Percentiles rank a stretch among this genome's conserved stretches.
These are phyloP conservation scores for Diaporthe humulicola DNA, from an alignment of 2,329 filamentous ascomycete genomes.

Conservation along the genomic window DNA sequence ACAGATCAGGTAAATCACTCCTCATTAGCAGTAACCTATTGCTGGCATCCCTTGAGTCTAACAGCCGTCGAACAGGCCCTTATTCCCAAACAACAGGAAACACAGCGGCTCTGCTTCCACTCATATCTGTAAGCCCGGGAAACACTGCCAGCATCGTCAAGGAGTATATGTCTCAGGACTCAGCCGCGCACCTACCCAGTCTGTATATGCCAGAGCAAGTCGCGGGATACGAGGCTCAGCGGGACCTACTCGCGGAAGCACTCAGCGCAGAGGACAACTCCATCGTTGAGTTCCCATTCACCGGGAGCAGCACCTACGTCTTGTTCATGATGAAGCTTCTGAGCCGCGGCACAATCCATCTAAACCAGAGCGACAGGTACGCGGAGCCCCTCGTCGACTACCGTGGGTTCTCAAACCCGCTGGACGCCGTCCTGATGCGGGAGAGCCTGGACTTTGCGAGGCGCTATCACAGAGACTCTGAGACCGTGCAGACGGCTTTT, in stretches of 20 bases:
- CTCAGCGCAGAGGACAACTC: not conserved
- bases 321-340: not conserved
- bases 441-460: not conserved
- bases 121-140: not conserved
- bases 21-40: not conserved
- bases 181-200: not conserved
- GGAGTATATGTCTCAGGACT: not conserved
- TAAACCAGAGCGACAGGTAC: not conserved
- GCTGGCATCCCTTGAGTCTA: not conserved
- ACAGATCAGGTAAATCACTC: not conserved
- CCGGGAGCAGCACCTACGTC: not conserved
- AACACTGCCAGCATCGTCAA: not conserved
- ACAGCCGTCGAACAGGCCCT: not conserved
- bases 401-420: not conserved
- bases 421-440: not conserved
- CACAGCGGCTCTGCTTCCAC: not conserved
- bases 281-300: not conserved
- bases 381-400: not conserved
- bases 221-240: not conserved
- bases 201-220: not conserved
- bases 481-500: not conserved
- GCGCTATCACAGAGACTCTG: not conserved
- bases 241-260: not conserved
- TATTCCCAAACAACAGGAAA: not conserved
- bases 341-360: not conserved